Conservation (phyloP, 2,329 filamentous ascomycete species). For the Cladophialophora immunda region DNA sequence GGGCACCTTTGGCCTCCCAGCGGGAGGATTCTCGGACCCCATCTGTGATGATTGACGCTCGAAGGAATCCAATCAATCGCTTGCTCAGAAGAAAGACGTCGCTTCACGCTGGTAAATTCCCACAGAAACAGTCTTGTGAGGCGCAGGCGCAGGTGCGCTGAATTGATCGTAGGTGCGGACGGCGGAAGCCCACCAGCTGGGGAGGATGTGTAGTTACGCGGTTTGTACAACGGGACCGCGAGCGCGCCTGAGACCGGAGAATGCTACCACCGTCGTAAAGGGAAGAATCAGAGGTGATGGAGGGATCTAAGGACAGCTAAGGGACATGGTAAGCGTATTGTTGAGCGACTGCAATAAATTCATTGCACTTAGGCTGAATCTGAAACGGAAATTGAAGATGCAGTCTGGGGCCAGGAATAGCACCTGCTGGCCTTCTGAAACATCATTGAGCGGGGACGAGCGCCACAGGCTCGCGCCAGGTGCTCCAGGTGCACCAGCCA, state of each 20-base stretch:
- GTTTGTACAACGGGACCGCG: constrained; percentile 1
- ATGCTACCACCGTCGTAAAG: neutral
- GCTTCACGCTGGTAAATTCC: neutral
- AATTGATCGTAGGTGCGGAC: constrained; percentile 2
- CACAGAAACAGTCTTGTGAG: neutral
- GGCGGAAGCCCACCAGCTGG: neutral
- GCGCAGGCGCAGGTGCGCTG: neutral
- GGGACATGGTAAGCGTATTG: constrained; percentile 3
- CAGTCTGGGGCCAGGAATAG: constrained; percentile 24
- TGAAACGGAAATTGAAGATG: constrained; percentile 28
- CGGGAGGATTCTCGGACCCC: constrained; percentile 24
- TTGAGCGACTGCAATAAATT: neutral
- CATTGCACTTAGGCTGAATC: constrained; percentile 11
- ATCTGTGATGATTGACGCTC: constrained; percentile 14
- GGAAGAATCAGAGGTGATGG: neutral
- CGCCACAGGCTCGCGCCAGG: neutral
- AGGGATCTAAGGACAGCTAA: constrained; percentile 3
- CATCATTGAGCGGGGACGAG: constrained; percentile 7
- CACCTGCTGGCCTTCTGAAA: constrained; percentile 13
- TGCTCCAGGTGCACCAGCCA: constrained; percentile 1
- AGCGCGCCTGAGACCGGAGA: neutral
- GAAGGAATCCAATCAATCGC: neutral
- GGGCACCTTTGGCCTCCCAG: constrained; percentile 68
- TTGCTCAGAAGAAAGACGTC: neutral
- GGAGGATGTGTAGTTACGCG: constrained; percentile 9